Percentiles rank a stretch among this genome's conserved stretches.
These are phyloP conservation scores for Lophium mytilinum DNA, from an alignment of 495 filamentous ascomycete species.

Conservation along the genomic window DNA sequence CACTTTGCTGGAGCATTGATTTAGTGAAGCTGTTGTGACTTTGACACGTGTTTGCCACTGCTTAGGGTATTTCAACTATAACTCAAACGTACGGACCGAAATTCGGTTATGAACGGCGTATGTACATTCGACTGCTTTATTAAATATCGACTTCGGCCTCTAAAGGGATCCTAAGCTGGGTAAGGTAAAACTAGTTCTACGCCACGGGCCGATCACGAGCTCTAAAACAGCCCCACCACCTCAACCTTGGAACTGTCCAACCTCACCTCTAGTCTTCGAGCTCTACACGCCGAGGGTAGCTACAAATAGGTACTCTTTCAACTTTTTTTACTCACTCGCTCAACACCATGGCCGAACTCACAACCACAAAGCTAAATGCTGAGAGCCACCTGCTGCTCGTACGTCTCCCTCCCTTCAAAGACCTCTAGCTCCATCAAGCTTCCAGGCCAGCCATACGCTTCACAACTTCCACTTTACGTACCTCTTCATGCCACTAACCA, in stretches of 20 bases:
- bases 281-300: neutral
- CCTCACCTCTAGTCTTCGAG: neutral
- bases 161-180: no score
- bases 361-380: slow-evolving; percentile 61
- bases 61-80: no score
- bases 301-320: neutral
- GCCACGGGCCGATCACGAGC: neutral
- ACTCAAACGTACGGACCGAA: no score
- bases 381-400: slow-evolving; percentile 67
- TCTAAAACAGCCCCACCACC: neutral
- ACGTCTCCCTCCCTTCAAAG: slow-evolving; percentile 21
- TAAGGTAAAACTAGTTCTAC: no score
- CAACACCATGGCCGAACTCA: slow-evolving; percentile 33
- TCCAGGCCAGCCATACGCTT: no score
- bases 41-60: no score
- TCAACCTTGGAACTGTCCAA: neutral
- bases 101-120: no score
- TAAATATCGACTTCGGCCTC: no score
- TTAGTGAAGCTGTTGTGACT: no score
- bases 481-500: no score
- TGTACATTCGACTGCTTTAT: no score
- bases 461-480: no score
- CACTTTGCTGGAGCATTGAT: neutral
- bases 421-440: neutral
- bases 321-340: neutral